Base-by-base conservation (phyloP, 1,284 basidiomycete genomes). In the Wallemia mellicola region DNA sequence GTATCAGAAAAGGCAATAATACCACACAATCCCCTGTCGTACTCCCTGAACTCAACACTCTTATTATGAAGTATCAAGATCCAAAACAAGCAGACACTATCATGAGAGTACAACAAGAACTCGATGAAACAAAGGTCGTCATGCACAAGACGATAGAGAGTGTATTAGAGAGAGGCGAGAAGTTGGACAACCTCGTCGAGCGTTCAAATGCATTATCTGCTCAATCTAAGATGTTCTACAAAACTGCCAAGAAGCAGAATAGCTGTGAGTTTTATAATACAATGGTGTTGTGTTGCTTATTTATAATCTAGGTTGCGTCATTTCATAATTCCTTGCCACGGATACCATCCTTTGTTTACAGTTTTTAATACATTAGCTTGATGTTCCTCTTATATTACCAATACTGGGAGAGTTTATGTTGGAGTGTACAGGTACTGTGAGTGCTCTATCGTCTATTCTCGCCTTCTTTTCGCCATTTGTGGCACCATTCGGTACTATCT, bases 61-160 rank as follows among this genome's bases (percentile, higher is more conserved):
- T 91, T 70, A 72, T 98, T 58, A 75, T 79, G 68, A 89, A 92
- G 72, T 98, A 95, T 72, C 94, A 99, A 73, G 94, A 99, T 71
- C 94, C 94, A 7, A 79, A 82, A 63, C 91, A 98, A 73, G 94
- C 94, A 2, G 94, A 99, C 73, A 83, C 86, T 22, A 96, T 99
- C 67, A 92, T 98, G 91, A 81, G 83, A 66, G 94, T 99, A 19
- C 94, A 99, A 71, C 83, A 89, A 69, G 94, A 99, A 69, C 72
- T 99, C 58, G 94, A 99, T 68, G 94, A 99, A 75, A 98, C 94
- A 7, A 99, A 99, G 81, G 92, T 99, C 65, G 81, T 98, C 32
- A 72, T 95, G 70, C 94, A 98, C 77, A 95, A 98, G 77, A 99
- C 94, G 17, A 99, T 99, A 67, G 94, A 99, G 69, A 86, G 84